Evolutionary conservation across 1,139 yeast species (phyloP).

Genomic region (Debaryomyces sp.): DNA sequence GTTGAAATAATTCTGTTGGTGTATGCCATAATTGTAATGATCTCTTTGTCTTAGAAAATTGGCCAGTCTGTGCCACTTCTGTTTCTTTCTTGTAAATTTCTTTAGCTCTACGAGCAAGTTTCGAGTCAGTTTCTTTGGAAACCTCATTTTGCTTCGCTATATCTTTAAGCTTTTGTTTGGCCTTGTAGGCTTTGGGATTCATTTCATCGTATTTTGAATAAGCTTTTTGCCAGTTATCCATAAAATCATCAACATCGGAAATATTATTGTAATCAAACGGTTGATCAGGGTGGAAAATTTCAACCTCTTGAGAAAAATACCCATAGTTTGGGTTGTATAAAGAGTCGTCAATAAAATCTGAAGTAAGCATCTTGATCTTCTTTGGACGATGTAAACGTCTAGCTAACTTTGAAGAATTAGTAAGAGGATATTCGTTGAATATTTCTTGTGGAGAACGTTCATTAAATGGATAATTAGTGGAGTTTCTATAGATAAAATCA

Average conservation of each 20-base stretch:
- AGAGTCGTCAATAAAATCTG: constrained; percentile 86
- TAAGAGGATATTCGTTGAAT: constrained; percentile 39
- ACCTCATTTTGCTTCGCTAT: constrained; percentile 17
- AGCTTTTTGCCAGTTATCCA: constrained; percentile 69
- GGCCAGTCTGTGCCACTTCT: constrained; percentile 12
- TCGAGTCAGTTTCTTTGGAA: constrained; percentile 22
- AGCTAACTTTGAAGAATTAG: constrained; percentile 50
- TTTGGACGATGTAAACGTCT: constrained; percentile 55
- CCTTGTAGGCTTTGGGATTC: constrained; percentile 15
- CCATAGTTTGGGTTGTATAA: constrained; percentile 82
- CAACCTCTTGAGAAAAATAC: constrained; percentile 76
- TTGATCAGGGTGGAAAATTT: constrained; percentile 65
- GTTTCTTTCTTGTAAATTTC: constrained; percentile 34
- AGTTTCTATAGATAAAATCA: constrained; percentile 42
- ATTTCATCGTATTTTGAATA: constrained; percentile 57
- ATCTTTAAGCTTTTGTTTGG: constrained; percentile 17
- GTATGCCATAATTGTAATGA: constrained; percentile 85
- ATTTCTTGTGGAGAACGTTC: constrained; percentile 43
- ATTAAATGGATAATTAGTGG: constrained; percentile 50
- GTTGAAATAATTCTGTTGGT: constrained; percentile 83
- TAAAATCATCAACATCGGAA: constrained; percentile 68
- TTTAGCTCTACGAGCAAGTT: constrained; percentile 38
- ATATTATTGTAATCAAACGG: constrained; percentile 65
- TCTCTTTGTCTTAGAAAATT: constrained; percentile 28
- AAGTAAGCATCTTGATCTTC: constrained; percentile 65